Conservation (phyloP, 768 basidiomycete genomes). For the Leucogyrophana mollusca region DNA sequence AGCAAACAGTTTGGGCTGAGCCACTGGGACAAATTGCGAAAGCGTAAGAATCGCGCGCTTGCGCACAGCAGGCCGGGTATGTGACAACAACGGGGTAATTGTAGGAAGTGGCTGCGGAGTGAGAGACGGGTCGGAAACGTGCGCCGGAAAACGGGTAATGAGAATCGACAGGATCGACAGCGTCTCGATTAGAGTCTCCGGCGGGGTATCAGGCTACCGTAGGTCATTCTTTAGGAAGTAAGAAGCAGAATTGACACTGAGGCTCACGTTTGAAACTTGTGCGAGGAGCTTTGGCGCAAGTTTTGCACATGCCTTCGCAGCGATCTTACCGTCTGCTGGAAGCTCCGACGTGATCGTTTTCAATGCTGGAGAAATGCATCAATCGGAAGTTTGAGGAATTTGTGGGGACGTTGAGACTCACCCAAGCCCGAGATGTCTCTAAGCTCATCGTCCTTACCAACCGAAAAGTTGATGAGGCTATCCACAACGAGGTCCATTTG, state of each 20-base stretch:
- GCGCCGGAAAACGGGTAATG: constrained; percentile 77
- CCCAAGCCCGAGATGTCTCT: constrained; percentile 94
- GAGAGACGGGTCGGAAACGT: constrained; percentile 54
- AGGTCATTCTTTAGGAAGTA: constrained; percentile 7
- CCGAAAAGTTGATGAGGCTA: constrained; percentile 82
- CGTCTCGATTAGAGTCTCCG: constrained; percentile 81
- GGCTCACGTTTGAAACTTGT: constrained; percentile 72
- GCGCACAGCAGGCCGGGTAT: constrained; percentile 79
- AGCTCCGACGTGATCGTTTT: constrained; percentile 95
- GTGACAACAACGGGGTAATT: constrained; percentile 71
- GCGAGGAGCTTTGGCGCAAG: constrained; percentile 79
- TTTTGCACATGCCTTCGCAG: constrained; percentile 76
- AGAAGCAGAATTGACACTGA: neutral
- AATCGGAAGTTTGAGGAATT: neutral
- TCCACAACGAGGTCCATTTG: constrained; percentile 89
- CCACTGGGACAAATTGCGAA: constrained; percentile 79
- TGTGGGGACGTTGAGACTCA: constrained; percentile 25
- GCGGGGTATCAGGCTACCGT: constrained; percentile 60
- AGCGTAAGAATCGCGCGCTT: constrained; percentile 89
- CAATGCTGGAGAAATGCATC: constrained; percentile 53
- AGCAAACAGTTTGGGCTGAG: constrained; percentile 59
- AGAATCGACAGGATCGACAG: constrained; percentile 86
- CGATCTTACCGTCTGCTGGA: constrained; percentile 78
- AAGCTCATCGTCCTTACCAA: constrained; percentile 87
- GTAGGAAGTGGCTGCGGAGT: constrained; percentile 61